Evolutionary conservation across 179 eudicot species (phyloP).

Genomic region (Gypsophila paniculata): DNA sequence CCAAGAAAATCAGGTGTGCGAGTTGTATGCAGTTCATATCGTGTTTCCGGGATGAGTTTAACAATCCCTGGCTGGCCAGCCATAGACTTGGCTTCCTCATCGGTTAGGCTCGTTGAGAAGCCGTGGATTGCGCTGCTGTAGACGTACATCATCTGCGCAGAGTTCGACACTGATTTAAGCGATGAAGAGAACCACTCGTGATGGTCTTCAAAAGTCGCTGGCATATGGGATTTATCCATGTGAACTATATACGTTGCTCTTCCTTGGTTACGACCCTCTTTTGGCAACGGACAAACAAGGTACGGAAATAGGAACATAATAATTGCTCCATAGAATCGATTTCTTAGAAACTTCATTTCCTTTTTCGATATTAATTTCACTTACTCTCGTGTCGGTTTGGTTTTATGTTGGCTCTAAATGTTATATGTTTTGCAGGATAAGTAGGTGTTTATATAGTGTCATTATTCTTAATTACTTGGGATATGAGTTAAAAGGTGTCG

Average conservation of each 20-base stretch:
- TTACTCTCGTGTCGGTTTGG: not conserved
- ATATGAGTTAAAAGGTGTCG: conserved; percentile 14
- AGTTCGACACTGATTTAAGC: conserved; percentile 42
- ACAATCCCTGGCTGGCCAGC: conserved; percentile 48
- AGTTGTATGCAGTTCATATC: conserved; percentile 75
- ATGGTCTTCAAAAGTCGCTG: conserved; percentile 44
- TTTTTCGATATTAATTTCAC: not conserved
- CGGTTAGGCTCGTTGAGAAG: conserved; percentile 58
- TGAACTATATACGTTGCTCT: conserved; percentile 69
- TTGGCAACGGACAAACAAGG: conserved; percentile 26
- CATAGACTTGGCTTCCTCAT: conserved; percentile 51
- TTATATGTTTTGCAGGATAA: not conserved
- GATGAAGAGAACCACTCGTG: conserved; percentile 60
- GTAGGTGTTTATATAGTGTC: conserved; percentile 5
- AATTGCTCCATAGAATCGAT: conserved; percentile 23
- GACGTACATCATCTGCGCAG: conserved; percentile 57
- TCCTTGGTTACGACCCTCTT: conserved; percentile 15
- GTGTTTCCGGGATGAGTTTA: conserved; percentile 44
- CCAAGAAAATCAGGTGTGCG: conserved; percentile 75
- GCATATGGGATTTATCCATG: conserved; percentile 67
- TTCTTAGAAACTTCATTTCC: conserved; percentile 34
- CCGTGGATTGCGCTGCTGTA: conserved; percentile 66
- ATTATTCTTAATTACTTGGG: conserved; percentile 1
- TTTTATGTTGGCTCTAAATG: not conserved
- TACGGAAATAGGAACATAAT: conserved; percentile 27